A percentile compares a stretch with the other conserved stretches of the same genome.
Evolutionary conservation across 2,329 filamentous ascomycete genomes (phyloP).

Genomic region (Fusarium continuum): DNA sequence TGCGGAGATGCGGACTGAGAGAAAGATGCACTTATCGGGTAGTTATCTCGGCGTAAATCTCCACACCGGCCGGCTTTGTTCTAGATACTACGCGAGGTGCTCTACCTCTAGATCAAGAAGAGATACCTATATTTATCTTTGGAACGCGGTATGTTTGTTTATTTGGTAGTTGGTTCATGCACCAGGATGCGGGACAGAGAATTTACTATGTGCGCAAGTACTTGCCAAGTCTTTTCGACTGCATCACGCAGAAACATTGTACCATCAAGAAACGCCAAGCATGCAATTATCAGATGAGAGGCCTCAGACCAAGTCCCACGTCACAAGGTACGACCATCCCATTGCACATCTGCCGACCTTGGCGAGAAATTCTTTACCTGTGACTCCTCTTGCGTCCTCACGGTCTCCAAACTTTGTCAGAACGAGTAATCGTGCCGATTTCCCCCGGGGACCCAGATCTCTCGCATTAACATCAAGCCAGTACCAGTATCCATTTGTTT

Average conservation of each 20-base stretch:
- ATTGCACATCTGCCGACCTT: constrained; percentile 57
- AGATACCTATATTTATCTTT: no score
- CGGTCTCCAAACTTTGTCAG: constrained; percentile 61
- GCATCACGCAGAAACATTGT: not conserved
- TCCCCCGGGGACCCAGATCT: constrained; percentile 74
- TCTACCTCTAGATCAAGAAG: no score
- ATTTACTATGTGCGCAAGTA: constrained; percentile 2
- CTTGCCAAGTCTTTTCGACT: constrained; percentile 6
- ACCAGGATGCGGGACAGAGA: constrained; percentile 11
- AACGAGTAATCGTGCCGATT: constrained; percentile 71
- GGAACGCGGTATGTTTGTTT: not conserved
- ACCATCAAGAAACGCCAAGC: constrained; percentile 8
- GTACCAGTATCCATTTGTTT: constrained; percentile 82
- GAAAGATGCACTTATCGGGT: constrained; percentile 6
- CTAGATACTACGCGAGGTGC: not conserved
- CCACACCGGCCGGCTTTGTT: not conserved
- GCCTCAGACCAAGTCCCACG: constrained; percentile 60
- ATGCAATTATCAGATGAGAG: constrained; percentile 10
- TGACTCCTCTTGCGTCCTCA: constrained; percentile 60
- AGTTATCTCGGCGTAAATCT: constrained; percentile 2
- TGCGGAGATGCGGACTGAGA: constrained; percentile 10
- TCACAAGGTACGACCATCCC: constrained; percentile 55
- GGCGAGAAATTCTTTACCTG: constrained; percentile 56
- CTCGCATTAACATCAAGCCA: constrained; percentile 77
- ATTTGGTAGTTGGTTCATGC: constrained; percentile 11